Evolutionary conservation across 768 basidiomycete species (phyloP).

Genomic region (Lactifluus pinguis): DNA sequence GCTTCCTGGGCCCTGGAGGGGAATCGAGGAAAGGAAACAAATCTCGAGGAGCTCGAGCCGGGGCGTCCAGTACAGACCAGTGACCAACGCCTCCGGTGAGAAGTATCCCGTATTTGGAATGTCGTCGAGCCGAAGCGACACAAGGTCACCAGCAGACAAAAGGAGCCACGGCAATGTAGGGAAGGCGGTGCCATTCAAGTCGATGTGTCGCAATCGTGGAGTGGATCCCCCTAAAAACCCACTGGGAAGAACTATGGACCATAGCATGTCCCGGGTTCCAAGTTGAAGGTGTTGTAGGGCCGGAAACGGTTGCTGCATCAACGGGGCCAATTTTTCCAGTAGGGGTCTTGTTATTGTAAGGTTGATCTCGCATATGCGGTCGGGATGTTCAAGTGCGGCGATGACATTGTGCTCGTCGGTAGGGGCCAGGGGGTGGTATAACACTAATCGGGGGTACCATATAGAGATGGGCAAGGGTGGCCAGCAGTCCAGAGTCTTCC

Average conservation of each 20-base stretch:
- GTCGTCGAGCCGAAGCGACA: constrained; percentile 4
- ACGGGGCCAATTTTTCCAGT: neutral
- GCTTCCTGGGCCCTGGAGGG: neutral
- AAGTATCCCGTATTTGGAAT: constrained; percentile 6
- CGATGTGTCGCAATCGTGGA: neutral
- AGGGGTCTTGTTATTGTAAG: constrained; percentile 5
- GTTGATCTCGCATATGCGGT: constrained; percentile 14
- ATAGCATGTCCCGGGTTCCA: neutral
- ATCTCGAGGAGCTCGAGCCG: neutral
- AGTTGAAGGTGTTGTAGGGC: neutral
- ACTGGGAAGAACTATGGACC: constrained; percentile 1
- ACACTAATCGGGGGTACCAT: constrained; percentile 8
- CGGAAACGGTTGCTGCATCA: neutral
- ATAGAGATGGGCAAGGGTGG: constrained; percentile 1
- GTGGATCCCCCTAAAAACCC: neutral
- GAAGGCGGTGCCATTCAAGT: constrained; percentile 2
- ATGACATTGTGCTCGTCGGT: constrained; percentile 7
- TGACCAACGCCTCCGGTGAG: constrained; percentile 4
- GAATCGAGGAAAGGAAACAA: neutral
- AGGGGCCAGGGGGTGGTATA: neutral
- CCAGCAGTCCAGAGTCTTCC: constrained; percentile 8
- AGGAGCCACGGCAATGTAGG: constrained; percentile 6
- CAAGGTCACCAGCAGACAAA: neutral
- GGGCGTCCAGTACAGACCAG: neutral
- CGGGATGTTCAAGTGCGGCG: neutral